These are phyloP conservation scores for Globisporangium lucens DNA, from an alignment of 352 stramenopile species.

Conservation along the genomic window DNA sequence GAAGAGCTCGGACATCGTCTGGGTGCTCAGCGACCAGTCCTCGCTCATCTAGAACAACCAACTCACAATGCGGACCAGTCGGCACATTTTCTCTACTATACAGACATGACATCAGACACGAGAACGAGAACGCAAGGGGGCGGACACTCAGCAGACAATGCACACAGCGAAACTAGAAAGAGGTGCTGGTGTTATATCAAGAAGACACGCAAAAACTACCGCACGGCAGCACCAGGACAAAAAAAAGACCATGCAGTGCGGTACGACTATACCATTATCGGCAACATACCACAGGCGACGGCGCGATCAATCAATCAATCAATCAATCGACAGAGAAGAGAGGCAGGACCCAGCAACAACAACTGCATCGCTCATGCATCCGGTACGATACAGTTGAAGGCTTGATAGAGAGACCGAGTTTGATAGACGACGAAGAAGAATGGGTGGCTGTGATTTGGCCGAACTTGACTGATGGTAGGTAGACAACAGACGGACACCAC, in stretches of 20 bases:
- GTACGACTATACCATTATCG: neutral
- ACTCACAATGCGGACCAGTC: neutral
- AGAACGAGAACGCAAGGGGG: neutral
- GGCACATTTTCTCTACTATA: neutral
- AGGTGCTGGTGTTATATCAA: neutral
- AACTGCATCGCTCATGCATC: neutral
- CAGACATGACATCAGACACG: neutral
- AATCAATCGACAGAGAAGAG: neutral
- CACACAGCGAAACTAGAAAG: neutral
- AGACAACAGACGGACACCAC: neutral
- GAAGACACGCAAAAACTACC: neutral
- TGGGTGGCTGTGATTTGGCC: neutral
- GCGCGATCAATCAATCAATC: neutral
- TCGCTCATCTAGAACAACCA: constrained; percentile 69
- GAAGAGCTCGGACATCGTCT: constrained; percentile 83
- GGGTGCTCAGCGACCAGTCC: constrained; percentile 72
- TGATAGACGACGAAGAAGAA: neutral
- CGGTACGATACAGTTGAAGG: neutral
- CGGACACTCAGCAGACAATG: neutral
- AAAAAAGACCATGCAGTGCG: neutral
- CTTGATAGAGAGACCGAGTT: neutral
- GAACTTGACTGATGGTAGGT: neutral
- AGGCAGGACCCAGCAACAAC: neutral
- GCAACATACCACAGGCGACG: neutral
- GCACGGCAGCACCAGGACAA: neutral